Evolutionary conservation across 192 early-diverging fungal species (phyloP).

Genomic region (Spinellus fusiger): DNA sequence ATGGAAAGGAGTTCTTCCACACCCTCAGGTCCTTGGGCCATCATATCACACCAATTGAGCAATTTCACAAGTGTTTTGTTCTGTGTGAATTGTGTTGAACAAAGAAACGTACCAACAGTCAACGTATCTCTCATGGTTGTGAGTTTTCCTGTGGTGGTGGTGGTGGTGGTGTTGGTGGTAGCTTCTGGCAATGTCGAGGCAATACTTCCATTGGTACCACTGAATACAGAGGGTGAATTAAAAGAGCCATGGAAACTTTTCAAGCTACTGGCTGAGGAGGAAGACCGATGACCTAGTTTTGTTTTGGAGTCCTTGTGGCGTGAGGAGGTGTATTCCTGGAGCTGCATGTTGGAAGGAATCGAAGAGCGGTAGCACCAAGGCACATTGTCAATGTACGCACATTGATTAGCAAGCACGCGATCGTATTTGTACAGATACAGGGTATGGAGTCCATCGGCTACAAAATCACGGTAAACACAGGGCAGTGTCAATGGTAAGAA

Average conservation of each 20-base stretch:
- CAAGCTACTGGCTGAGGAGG: slow-evolving; percentile 8
- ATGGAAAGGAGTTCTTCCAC: slow-evolving; percentile 32
- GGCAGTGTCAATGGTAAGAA: slow-evolving; percentile 51
- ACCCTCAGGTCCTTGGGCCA: slow-evolving; percentile 5
- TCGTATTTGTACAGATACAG: slow-evolving; percentile 62
- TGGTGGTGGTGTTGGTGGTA: background rate
- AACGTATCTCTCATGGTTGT: slow-evolving; percentile 39
- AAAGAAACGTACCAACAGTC: slow-evolving; percentile 49
- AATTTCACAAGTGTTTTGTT: slow-evolving; percentile 55
- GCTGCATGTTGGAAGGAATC: slow-evolving; percentile 20
- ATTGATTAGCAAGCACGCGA: slow-evolving; percentile 28
- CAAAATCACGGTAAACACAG: slow-evolving; percentile 41
- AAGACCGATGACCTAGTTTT: slow-evolving; percentile 6
- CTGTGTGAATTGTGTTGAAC: slow-evolving; percentile 63
- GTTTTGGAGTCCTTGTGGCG: background rate
- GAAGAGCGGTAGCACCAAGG: slow-evolving; percentile 34
- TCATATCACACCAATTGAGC: slow-evolving; percentile 50
- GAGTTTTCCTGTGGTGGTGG: background rate
- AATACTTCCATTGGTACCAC: background rate
- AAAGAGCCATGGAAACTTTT: slow-evolving; percentile 4
- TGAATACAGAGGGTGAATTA: background rate
- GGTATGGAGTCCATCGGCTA: slow-evolving; percentile 54
- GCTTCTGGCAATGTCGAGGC: background rate
- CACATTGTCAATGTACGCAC: slow-evolving; percentile 42
- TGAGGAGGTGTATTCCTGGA: slow-evolving; percentile 1